A percentile compares a stretch with the other conserved stretches of the same genome.
Conservation (phyloP, 768 basidiomycete species). For the Amanita muscaria region DNA sequence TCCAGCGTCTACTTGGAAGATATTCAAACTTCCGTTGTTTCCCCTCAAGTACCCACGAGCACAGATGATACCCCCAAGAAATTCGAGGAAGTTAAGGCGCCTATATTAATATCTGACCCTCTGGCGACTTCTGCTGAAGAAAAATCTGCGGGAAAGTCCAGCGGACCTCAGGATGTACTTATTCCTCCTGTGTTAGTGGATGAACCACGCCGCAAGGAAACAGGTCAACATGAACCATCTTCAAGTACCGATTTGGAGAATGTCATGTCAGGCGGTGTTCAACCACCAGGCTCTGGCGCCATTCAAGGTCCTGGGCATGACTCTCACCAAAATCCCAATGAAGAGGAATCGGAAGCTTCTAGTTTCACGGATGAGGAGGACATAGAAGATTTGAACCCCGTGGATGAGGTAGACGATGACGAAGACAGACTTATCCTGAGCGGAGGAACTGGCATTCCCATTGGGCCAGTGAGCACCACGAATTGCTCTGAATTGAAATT, state of each 20-base stretch:
- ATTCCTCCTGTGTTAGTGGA: conserved; percentile 9
- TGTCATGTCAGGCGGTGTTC: conserved; percentile 85
- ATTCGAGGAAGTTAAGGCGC: conserved; percentile 10
- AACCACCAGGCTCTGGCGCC: conserved; percentile 79
- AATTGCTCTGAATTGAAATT: neutral
- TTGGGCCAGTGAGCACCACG: conserved; percentile 68
- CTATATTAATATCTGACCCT: neutral
- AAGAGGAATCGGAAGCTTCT: conserved; percentile 55
- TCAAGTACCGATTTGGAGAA: conserved; percentile 77
- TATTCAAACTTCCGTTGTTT: conserved; percentile 22
- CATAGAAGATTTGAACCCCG: conserved; percentile 39
- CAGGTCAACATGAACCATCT: conserved; percentile 28
- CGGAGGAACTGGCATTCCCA: conserved; percentile 91
- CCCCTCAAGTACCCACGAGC: conserved; percentile 8
- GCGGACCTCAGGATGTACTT: neutral
- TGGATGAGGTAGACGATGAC: conserved; percentile 73
- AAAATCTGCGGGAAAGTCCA: neutral
- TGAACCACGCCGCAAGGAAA: conserved; percentile 32
- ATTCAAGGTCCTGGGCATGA: conserved; percentile 33
- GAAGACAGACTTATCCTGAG: conserved; percentile 84
- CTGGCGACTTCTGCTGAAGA: neutral
- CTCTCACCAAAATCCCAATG: conserved; percentile 33
- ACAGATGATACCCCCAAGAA: conserved; percentile 7
- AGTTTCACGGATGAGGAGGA: conserved; percentile 66
- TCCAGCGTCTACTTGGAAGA: conserved; percentile 37